Conservation (phyloP, 2,329 filamentous ascomycete species). For the Metarhizium sp. region DNA sequence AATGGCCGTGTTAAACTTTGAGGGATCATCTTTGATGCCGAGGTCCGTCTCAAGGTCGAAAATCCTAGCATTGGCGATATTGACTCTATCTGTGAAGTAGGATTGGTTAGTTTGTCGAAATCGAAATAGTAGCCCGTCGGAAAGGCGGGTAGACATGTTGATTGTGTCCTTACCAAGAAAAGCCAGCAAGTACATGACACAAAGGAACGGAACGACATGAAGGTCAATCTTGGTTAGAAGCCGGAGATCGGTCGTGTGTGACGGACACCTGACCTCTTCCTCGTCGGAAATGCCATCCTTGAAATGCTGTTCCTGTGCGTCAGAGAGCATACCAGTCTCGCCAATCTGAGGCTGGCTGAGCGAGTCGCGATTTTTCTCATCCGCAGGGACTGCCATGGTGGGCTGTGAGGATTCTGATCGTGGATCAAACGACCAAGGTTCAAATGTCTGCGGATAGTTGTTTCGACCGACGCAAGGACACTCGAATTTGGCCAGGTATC, state of each 20-base stretch:
- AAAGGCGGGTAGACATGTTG: neutral
- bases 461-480: neutral
- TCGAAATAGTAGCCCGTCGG: neutral
- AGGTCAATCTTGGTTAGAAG: conserved; percentile 63
- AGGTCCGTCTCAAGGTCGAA: conserved; percentile 58
- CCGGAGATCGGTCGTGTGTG: conserved; percentile 51
- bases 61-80: conserved; percentile 68
- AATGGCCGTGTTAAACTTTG: conserved; percentile 64
- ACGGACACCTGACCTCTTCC: conserved; percentile 27
- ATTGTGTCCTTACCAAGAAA: conserved; percentile 41
- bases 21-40: conserved; percentile 34
- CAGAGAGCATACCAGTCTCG: neutral
- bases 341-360: conserved; percentile 7
- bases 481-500: neutral
- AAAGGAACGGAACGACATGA: conserved; percentile 63
- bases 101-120: neutral
- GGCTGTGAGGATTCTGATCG: neutral
- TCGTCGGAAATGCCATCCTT: neutral
- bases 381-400: conserved; percentile 9
- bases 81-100: conserved; percentile 49
- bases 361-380: conserved; percentile 12
- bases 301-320: neutral
- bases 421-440: neutral
- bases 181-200: conserved; percentile 60
- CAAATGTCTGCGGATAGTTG: neutral